Evolutionary conservation across 768 basidiomycete genomes (phyloP), one percentile per base, ranked within the genome.

Genomic region (Boletus reticulatus): DNA sequence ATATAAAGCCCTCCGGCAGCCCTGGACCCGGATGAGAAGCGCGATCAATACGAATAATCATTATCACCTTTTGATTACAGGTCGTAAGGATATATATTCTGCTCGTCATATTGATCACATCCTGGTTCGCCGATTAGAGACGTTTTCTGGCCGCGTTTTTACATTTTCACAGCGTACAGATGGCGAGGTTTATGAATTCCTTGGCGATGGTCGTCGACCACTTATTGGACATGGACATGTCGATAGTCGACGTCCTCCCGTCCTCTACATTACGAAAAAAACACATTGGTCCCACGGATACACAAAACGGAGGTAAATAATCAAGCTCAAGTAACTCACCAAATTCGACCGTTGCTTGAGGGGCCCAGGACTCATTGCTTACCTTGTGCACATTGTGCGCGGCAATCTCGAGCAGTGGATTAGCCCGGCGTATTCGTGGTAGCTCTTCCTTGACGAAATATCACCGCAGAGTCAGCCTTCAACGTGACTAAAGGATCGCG

Each of bases 401-500:
- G 32, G 79, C 72, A 36, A 93, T 84, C 31, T 80, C 75, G 24
- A 92, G 62, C 9, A 76, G 67, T 0, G 90, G 89, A 62, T 93
- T 92, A 1, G 83, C 85, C 68, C 82, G 90, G 13, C 83, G 85
- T 76, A 93, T 88, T 31, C 88, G 78, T 1, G 88, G 88, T 0
- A 93, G 72, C n/a, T 88, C 79, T 39, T 92, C 84, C 65, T 88
- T 89, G 38, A 88, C 78, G 59, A 93, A 92, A 75, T 90, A 84
- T 44, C 91, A 90, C 53, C 47, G 17, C 14, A 4, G 10, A 47
- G 50, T 50, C 19, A 19, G 34, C 34, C 9, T 34, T 34, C 2
- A n/a, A 6, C 9, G 17, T 11, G 6, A 9, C 13, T 32, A 50
- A 14, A 12, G 6, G 27, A 45, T 17, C 5, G 24, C 4, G 17